Evolutionary conservation across 768 basidiomycete species (phyloP), one percentile per base, ranked within the genome.

Genomic region (Aureoboletus auriporus): DNA sequence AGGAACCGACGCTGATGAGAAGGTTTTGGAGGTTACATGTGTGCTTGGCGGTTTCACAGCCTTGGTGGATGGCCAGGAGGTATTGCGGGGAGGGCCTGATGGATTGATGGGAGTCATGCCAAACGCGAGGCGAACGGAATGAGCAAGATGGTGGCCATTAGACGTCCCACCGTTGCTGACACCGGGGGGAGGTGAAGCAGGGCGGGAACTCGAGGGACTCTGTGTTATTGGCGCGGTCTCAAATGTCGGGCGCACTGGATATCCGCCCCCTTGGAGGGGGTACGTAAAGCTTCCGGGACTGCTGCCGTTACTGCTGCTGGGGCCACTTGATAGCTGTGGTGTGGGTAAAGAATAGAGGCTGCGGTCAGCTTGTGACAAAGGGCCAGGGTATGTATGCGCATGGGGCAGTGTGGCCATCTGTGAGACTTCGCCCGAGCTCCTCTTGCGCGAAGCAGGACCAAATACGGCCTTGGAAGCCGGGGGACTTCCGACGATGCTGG

Each of bases 91-190:
- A 4, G 63, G 54, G 27, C 53, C 58, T 7, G 55, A 50, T 16
- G 61, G 51, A 44, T 77, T 77, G 34, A 92, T 90, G 0, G 89
- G 90, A 6, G 92, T 93, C 89, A 93, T 94, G 4, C 88, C 90
- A 55, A 96, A 96, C 41, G 92, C 93, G 29, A 84, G 75, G 34
- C 89, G 82, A 20, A 95, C 86, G 1, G 86, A 89, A 60, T 90
- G 87, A 5, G 88, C 89, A 33, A 94, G 78, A 60, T 88, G 82
- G 50, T 80, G 77, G 50, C 83, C 78, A 34, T 70, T 71, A 27
- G 64, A 56, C 41, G 54, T 35, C 34, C 60, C 64, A 44, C 60
- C 65, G 60, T 46, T 64, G 53, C 36, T 36, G 38, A 38, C 31
- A 31, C 72, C 74, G 14, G 73, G 71, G 42, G 74, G 66, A 5